Conservation (phyloP, 768 basidiomycete genomes). For the Tricholomella constricta region DNA sequence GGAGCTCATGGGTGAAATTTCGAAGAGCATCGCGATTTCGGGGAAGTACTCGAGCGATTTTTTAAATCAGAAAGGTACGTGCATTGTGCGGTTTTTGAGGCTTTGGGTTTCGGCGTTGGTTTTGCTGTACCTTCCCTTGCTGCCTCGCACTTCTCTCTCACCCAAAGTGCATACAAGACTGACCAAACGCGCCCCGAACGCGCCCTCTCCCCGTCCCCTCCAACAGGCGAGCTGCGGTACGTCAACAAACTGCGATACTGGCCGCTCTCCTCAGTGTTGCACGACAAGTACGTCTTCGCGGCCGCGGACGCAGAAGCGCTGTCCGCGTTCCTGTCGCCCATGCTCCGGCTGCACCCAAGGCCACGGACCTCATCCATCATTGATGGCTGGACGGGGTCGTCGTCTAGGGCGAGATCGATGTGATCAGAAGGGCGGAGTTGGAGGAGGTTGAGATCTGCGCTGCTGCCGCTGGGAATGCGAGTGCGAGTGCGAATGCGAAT, state of each 20-base stretch:
- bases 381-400: slow-evolving; percentile 83
- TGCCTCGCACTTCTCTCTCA: not conserved
- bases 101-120: not conserved
- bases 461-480: not conserved
- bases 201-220: not conserved
- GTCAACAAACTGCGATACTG: slow-evolving; percentile 76
- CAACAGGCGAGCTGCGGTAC: slow-evolving; percentile 65
- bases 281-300: slow-evolving; percentile 82
- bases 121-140: not conserved
- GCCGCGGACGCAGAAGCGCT: slow-evolving; percentile 57
- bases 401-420: slow-evolving; percentile 89
- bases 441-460: slow-evolving; percentile 40
- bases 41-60: slow-evolving; percentile 85
- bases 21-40: slow-evolving; percentile 72
- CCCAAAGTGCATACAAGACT: not conserved
- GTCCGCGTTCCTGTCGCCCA: slow-evolving; percentile 71
- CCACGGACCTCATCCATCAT: slow-evolving; percentile 83
- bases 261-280: slow-evolving; percentile 83
- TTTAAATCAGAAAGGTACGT: slow-evolving; percentile 72
- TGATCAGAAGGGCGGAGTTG: slow-evolving; percentile 66
- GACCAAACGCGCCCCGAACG: not conserved
- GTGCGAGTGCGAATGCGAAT: not conserved
- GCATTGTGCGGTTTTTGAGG: slow-evolving; percentile 47
- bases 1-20: slow-evolving; percentile 83
- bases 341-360: slow-evolving; percentile 79